Conservation (phyloP, 1,284 basidiomycete species). For the Ustilago trichophora region DNA sequence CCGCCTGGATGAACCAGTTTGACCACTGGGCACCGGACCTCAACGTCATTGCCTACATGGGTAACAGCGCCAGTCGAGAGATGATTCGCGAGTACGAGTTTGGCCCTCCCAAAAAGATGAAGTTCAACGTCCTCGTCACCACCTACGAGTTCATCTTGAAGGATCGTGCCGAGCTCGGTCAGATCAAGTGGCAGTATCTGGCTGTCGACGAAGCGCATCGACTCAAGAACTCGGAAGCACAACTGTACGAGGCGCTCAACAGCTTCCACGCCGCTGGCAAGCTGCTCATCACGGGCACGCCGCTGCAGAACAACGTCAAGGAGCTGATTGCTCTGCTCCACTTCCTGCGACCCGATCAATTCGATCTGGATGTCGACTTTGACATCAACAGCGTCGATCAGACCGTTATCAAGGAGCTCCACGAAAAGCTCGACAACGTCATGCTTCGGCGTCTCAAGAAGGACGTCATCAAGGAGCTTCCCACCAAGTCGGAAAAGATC, state of each 20-base stretch:
- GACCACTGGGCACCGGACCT: slow-evolving; percentile 95
- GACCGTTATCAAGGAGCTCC: slow-evolving; percentile 80
- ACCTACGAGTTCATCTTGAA: slow-evolving; percentile 99
- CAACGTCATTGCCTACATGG: slow-evolving; percentile 88
- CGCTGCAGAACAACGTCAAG: slow-evolving; percentile 98
- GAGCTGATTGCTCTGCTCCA: slow-evolving; percentile 97
- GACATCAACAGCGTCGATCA: slow-evolving; percentile 74
- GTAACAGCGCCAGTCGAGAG: slow-evolving; percentile 86
- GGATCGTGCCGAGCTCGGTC: slow-evolving; percentile 86
- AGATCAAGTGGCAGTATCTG: slow-evolving; percentile 98
- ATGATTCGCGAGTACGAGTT: slow-evolving; percentile 86
- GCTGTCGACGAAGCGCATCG: slow-evolving; percentile 99
- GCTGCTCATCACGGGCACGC: slow-evolving; percentile 96
- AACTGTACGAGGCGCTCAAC: slow-evolving; percentile 91
- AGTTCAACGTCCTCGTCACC: slow-evolving; percentile 95
- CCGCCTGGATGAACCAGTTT: slow-evolving; percentile 97
- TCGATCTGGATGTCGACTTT: slow-evolving; percentile 82
- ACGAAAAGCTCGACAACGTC: slow-evolving; percentile 88
- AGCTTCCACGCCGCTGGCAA: slow-evolving; percentile 90
- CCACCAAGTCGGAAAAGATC: slow-evolving; percentile 97
- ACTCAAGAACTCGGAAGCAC: slow-evolving; percentile 96
- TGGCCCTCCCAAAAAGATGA: slow-evolving; percentile 76
- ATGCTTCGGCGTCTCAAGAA: slow-evolving; percentile 96
- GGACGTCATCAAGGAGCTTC: slow-evolving; percentile 95
- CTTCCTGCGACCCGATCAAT: slow-evolving; percentile 98